Conservation (phyloP, 192 early-diverging fungal species). For the Backusella liffmaniae region DNA sequence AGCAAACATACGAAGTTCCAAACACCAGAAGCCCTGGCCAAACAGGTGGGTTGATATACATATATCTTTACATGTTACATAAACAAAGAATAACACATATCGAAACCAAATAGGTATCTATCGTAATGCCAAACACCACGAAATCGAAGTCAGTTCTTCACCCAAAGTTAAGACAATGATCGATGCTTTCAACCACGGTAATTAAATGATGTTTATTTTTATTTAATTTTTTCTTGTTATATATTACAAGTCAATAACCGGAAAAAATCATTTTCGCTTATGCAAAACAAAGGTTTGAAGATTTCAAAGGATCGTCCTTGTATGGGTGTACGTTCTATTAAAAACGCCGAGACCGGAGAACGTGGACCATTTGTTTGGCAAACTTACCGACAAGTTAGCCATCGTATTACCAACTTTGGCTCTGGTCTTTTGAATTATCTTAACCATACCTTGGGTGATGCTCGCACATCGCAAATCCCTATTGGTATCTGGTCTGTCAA, state of each 20-base stretch:
- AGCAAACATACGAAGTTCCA: constrained; percentile 51
- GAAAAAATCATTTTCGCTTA: background rate
- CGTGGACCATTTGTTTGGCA: constrained; percentile 71
- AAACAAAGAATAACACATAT: background rate
- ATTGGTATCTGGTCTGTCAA: constrained; percentile 77
- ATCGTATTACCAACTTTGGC: constrained; percentile 63
- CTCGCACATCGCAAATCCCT: constrained; percentile 21
- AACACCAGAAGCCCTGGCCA: constrained; percentile 46
- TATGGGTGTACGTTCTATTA: constrained; percentile 60
- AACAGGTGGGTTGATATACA: constrained; percentile 40
- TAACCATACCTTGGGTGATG: constrained; percentile 37
- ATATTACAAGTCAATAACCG: background rate
- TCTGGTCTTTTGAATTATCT: constrained; percentile 66
- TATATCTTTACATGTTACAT: background rate
- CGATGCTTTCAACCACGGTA: constrained; percentile 50
- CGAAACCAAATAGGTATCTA: constrained; percentile 38
- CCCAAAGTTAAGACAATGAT: constrained; percentile 51
- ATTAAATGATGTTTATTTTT: background rate
- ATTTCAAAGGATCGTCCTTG: constrained; percentile 54
- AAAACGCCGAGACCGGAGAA: constrained; percentile 55
- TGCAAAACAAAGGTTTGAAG: constrained; percentile 43
- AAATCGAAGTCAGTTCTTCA: constrained; percentile 33
- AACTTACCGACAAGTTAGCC: constrained; percentile 63
- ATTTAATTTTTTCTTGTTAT: background rate
- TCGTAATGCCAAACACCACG: constrained; percentile 38